Conservation (phyloP, 345 rosid species). For the Erucastrum elatum region DNA sequence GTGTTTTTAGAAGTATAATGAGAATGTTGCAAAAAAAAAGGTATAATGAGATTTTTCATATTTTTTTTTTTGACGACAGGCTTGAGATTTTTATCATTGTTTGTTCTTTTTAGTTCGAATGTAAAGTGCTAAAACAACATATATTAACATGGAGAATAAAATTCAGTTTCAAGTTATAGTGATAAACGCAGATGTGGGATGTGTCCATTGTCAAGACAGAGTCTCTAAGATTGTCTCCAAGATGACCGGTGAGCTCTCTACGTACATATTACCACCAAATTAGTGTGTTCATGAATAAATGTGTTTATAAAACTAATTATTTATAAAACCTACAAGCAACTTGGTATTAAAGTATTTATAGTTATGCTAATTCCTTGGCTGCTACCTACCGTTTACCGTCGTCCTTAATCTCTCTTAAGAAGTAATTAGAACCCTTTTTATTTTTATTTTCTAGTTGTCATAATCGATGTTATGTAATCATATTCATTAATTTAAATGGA, state of each 20-base stretch:
- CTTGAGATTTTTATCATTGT: not conserved
- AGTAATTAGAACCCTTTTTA: not conserved
- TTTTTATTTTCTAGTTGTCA: conserved; percentile 10
- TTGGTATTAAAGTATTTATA: not conserved
- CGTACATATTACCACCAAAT: not conserved
- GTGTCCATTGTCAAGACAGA: conserved; percentile 38
- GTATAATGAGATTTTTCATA: too few species aligned
- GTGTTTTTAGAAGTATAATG: not conserved
- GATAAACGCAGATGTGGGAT: conserved; percentile 38
- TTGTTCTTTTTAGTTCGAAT: not conserved
- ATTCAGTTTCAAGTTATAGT: conserved; percentile 38
- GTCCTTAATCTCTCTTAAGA: conserved; percentile 11
- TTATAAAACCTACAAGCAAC: not conserved
- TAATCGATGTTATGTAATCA: not conserved
- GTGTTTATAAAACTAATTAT: not conserved
- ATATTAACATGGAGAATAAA: conserved; percentile 16
- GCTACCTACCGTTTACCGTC: conserved; percentile 32
- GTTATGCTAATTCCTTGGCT: conserved; percentile 16
- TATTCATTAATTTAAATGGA: not conserved
- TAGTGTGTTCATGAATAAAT: not conserved
- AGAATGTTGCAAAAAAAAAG: not conserved
- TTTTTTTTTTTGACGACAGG: too few species aligned
- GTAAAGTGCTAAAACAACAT: not conserved
- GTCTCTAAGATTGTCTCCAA: conserved; percentile 36
- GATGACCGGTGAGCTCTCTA: conserved; percentile 38